Base-by-base conservation (phyloP, 345 rosid genomes). In the Abelmoschus esculentus region DNA sequence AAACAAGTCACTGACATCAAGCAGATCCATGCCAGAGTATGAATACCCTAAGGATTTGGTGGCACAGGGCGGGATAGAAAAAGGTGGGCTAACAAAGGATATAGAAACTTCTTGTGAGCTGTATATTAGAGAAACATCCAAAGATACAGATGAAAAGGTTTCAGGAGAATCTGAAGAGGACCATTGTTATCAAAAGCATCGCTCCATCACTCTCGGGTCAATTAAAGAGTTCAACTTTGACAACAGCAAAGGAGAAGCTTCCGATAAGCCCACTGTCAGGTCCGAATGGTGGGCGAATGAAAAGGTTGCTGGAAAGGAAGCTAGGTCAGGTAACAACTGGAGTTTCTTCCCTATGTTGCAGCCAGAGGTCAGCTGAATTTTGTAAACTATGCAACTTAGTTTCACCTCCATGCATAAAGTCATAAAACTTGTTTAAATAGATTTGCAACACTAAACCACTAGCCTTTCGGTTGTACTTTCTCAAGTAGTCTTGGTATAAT, bases 251-350 rank as follows among this genome's bases (percentile, higher is more conserved):
- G 90, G 84, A 26, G 87, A 83, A 62, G 77, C 64, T 46, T 70
- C 78, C 1, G 84, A 81, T 71, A 85, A 85, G 74, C 73, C 89
- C 22, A n/a, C 65, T 7, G 31, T 81, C 59, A 80, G 86, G 47
- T 80, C 92, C 0, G 89, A 88, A 78, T 90, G 96, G 98, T 92
- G 98, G 98, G 87, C 92, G 6, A 87, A 84, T 26, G 91, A 87
- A 76, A 87, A 91, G 69, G 89, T 89, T 61, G 85, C 86, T 8
- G 90, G 93, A 44, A 82, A 82, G 78, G 89, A 88, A 66, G 69
- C 76, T 71, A 82, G 76, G 53, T 81, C 84, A 59, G 75, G 86
- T 69, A 83, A 75, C 75, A 86, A 76, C 76, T 92, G 98, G 98
- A 81, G 87, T 59, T 90, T 92, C 86, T 90, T 90, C 81, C 96